These are phyloP conservation scores for Dothistroma septosporum DNA, from an alignment of 2,329 filamentous ascomycete species.

Conservation along the genomic window DNA sequence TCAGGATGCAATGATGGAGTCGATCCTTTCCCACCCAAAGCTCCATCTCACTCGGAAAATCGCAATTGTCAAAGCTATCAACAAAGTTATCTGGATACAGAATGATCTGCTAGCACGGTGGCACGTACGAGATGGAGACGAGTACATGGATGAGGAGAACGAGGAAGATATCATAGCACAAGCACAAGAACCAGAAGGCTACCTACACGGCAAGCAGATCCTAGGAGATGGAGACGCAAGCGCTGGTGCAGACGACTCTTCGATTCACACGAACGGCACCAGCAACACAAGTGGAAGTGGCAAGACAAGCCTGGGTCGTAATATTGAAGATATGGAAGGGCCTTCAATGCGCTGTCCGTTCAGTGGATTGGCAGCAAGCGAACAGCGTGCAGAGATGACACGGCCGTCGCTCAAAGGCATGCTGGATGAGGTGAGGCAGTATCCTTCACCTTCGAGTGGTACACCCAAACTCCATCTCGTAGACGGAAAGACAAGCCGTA, in stretches of 20 bases:
- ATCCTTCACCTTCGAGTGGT: constrained; percentile 4
- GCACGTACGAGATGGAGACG: constrained; percentile 44
- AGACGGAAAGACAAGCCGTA: constrained; percentile 17
- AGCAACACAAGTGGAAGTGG: constrained; percentile 15
- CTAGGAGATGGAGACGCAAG: constrained; percentile 1
- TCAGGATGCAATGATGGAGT: constrained; percentile 72
- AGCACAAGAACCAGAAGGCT: constrained; percentile 24
- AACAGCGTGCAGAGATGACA: constrained; percentile 15
- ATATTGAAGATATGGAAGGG: constrained; percentile 7
- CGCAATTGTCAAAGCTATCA: constrained; percentile 68
- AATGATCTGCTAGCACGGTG: constrained; percentile 83
- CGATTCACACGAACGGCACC: constrained; percentile 6
- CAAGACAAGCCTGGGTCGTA: constrained; percentile 14
- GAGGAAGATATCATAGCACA: not conserved
- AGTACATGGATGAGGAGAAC: constrained; percentile 1
- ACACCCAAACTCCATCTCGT: constrained; percentile 16
- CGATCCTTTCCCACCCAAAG: constrained; percentile 66
- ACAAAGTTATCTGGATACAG: constrained; percentile 83
- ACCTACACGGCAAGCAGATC: constrained; percentile 12
- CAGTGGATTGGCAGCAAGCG: constrained; percentile 8
- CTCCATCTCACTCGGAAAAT: constrained; percentile 66
- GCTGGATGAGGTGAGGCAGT: constrained; percentile 7
- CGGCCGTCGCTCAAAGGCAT: constrained; percentile 9
- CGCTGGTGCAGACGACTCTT: constrained; percentile 7
- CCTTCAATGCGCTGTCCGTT: constrained; percentile 12